Conservation (phyloP, 345 rosid species). For the Acer negundo region DNA sequence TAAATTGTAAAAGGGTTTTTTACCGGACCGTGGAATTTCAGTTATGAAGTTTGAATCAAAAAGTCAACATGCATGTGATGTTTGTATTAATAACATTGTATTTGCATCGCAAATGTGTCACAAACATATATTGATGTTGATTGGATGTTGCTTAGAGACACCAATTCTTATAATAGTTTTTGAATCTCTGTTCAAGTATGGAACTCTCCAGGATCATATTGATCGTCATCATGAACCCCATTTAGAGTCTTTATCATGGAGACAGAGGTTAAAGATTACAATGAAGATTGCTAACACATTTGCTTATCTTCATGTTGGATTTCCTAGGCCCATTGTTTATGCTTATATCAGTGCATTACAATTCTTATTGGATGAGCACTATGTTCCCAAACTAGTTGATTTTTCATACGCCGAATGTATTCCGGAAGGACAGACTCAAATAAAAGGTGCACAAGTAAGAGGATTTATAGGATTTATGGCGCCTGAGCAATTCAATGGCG, state of each 20-base stretch:
- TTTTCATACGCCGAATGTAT: too few species aligned
- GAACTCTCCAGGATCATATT: too few species aligned
- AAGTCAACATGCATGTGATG: fast-evolving
- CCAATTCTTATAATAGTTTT: not conserved
- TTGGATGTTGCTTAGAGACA: conserved; percentile 33
- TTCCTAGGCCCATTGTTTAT: too few species aligned
- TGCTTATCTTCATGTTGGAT: not conserved
- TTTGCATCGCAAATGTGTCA: conserved; percentile 27
- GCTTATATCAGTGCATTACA: too few species aligned
- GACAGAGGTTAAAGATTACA: conserved; percentile 24
- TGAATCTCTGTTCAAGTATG: too few species aligned
- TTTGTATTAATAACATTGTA: not conserved
- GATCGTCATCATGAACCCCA: not conserved
- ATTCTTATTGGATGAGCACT: too few species aligned
- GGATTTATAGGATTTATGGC: too few species aligned
- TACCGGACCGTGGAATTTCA: conserved; percentile 12
- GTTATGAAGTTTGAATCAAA: conserved; percentile 1
- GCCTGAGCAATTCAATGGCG: too few species aligned
- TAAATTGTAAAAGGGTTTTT: conserved; percentile 1
- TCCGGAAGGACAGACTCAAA: too few species aligned
- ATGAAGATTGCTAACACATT: conserved; percentile 21
- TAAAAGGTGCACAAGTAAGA: too few species aligned
- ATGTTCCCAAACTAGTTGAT: too few species aligned
- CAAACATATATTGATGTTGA: conserved; percentile 18
- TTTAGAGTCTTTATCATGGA: conserved; percentile 20